Base-by-base conservation (phyloP, 371 early-diverging fungal species). In the Rhizopus sp. region DNA sequence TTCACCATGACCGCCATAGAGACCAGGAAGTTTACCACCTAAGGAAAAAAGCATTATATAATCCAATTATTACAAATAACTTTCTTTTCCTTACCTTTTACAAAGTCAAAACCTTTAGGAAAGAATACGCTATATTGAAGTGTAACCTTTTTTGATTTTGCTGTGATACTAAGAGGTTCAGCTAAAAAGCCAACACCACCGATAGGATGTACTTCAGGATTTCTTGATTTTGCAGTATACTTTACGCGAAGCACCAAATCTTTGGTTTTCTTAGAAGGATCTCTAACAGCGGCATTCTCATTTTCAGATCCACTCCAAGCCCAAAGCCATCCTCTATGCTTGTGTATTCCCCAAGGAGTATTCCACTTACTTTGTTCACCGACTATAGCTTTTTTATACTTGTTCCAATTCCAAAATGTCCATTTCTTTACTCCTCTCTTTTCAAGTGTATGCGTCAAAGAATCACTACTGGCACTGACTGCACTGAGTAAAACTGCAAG, bases 151-250 rank as follows among this genome's bases (percentile, higher is more conserved):
- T 45, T 57, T 44, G 50, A 31, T 15, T 60, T 57, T 15, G 62
- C 59, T 7, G 50, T 50, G n/a, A 81, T 47, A 7, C 62, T 50
- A n/a, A 82, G 31, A 1, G 85, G 85, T 5, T 50, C 37, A 3
- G 77, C 77, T 59, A 76, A 76, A 51, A 81, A 81, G 3, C 84
- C 81, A 47, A 73, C 66, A 10, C 84, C 84, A 31, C 84, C 84
- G 10, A 69, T 63, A 3, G 67, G 66, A 16, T 16, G 32, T n/a
- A 46, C 51, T n/a, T 51, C 56, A 12, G 84, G 84, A 51, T 77
- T 74, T 49, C 60, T 67, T 32, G 77, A 75, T 1, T 69, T 63
- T 10, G 50, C 52, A 9, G 80, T 80, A 50, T 83, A 83, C 29
- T 47, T 33, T 13, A 82, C 71, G 33, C 64, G 58, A 34, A 82